Evolutionary conservation across 2,329 filamentous ascomycete species (phyloP).

Genomic region (Plectosphaerella plurivora): DNA sequence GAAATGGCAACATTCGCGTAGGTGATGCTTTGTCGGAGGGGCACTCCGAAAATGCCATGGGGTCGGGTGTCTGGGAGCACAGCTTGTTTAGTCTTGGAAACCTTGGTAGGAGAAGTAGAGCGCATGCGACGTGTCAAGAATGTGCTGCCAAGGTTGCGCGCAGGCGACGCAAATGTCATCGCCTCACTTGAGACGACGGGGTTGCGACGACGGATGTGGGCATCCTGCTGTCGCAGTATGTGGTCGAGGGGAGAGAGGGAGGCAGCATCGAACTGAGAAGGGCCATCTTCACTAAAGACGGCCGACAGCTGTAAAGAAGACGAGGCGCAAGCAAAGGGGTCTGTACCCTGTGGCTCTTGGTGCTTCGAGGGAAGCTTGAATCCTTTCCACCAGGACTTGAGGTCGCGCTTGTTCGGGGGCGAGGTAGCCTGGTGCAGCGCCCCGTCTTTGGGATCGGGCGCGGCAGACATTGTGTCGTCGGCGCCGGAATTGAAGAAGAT

Average conservation of each 20-base stretch:
- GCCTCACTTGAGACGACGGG: constrained; percentile 13
- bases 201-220: constrained; percentile 1
- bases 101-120: constrained; percentile 1
- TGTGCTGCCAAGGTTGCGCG: not conserved
- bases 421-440: constrained; percentile 47
- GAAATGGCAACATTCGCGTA: constrained; percentile 99
- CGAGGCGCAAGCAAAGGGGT: constrained; percentile 22
- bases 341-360: constrained; percentile 53
- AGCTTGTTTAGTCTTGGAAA: constrained; percentile 14
- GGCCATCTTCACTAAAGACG: constrained; percentile 12
- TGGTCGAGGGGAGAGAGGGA: constrained; percentile 4
- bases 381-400: constrained; percentile 96
- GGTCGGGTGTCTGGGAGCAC: constrained; percentile 37
- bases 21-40: constrained; percentile 87
- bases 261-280: constrained; percentile 6
- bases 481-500: constrained; percentile 1
- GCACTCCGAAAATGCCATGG: constrained; percentile 89
- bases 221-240: constrained; percentile 10
- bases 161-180: not conserved
- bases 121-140: not conserved
- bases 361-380: constrained; percentile 70
- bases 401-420: constrained; percentile 78
- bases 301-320: constrained; percentile 1
- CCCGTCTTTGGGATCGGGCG: constrained; percentile 23
- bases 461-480: constrained; percentile 4